A percentile compares a stretch with the other conserved stretches of the same genome.
These are phyloP conservation scores for Pyrenopolyporus hunteri DNA, from an alignment of 495 filamentous ascomycete species.

Conservation along the genomic window DNA sequence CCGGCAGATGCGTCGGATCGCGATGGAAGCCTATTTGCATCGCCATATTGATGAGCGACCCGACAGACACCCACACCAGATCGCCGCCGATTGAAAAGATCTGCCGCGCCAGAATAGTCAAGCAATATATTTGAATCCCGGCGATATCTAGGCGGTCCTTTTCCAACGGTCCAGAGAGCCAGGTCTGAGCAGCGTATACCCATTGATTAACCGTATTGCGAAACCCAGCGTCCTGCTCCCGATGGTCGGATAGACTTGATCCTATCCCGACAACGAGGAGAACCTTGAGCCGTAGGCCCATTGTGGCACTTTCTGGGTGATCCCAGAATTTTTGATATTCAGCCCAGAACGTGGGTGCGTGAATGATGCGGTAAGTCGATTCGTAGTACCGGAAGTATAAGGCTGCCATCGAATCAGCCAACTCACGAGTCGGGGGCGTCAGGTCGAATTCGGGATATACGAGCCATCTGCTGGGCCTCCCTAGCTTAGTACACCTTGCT, in stretches of 20 bases:
- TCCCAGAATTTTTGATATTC: slow-evolving; percentile 62
- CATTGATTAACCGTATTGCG: slow-evolving; percentile 51
- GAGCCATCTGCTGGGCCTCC: slow-evolving; percentile 38
- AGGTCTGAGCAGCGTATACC: slow-evolving; percentile 63
- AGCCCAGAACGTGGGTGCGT: slow-evolving; percentile 60
- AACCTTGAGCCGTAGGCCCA: slow-evolving; percentile 53
- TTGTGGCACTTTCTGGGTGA: slow-evolving; percentile 41
- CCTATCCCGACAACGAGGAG: slow-evolving; percentile 62
- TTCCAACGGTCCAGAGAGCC: slow-evolving; percentile 59
- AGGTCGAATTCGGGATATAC: slow-evolving; percentile 36
- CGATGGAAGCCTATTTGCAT: slow-evolving; percentile 66
- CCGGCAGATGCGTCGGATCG: slow-evolving; percentile 59
- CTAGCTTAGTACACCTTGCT: slow-evolving; percentile 39
- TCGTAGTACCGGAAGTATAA: slow-evolving; percentile 65
- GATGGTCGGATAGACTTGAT: slow-evolving; percentile 52
- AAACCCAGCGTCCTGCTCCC: slow-evolving; percentile 40
- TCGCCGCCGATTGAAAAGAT: slow-evolving; percentile 58
- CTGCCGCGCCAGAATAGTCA: slow-evolving; percentile 62
- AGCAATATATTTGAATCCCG: slow-evolving; percentile 60
- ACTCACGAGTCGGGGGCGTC: slow-evolving; percentile 51
- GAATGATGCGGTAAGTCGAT: slow-evolving; percentile 61
- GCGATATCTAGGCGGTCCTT: slow-evolving; percentile 57
- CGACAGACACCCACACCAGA: slow-evolving; percentile 61
- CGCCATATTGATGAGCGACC: slow-evolving; percentile 60
- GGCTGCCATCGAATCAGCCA: slow-evolving; percentile 58